phyloP scores from a whole-genome alignment of 2,329 filamentous ascomycete genomes.

The Epicoccum nigrum region DNA sequence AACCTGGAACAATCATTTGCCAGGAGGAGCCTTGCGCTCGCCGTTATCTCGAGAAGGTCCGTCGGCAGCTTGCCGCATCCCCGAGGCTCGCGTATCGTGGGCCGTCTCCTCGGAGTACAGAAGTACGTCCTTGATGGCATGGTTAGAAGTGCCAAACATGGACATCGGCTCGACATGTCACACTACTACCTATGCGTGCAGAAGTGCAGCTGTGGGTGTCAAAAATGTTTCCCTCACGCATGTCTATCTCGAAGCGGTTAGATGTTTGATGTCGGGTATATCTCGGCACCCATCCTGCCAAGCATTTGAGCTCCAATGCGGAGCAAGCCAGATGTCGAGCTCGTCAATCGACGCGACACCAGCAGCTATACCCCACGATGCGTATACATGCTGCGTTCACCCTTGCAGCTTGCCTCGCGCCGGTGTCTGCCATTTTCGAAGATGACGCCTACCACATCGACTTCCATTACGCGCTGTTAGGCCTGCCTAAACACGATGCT shows the following conservation, averaged over 20 bases:
- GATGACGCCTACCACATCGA: constrained; percentile 93
- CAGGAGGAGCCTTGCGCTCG: constrained; percentile 10
- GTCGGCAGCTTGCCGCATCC: constrained; percentile 13
- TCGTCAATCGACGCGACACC: constrained; percentile 4
- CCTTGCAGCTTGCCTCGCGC: constrained; percentile 53
- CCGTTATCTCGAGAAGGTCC: constrained; percentile 16
- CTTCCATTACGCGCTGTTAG: constrained; percentile 89
- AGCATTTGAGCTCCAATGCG: constrained; percentile 12
- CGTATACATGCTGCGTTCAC: constrained; percentile 44
- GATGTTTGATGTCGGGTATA: no score
- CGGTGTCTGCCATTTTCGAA: constrained; percentile 73
- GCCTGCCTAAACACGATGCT: constrained; percentile 77
- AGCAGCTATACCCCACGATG: constrained; percentile 38
- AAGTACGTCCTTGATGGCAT: background rate
- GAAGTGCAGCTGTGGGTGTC: background rate
- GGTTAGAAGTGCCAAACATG: background rate
- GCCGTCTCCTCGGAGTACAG: background rate
- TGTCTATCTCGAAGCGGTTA: background rate
- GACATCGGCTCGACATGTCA: background rate
- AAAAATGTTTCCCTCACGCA: background rate
- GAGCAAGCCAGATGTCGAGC: constrained; percentile 8
- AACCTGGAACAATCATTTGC: constrained; percentile 11
- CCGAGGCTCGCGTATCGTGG: constrained; percentile 8
- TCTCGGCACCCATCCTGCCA: no score
- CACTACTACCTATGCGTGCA: background rate